Evolutionary conservation across 257 asterid species (phyloP).

Genomic region (Nyctanthes arbortristis): DNA sequence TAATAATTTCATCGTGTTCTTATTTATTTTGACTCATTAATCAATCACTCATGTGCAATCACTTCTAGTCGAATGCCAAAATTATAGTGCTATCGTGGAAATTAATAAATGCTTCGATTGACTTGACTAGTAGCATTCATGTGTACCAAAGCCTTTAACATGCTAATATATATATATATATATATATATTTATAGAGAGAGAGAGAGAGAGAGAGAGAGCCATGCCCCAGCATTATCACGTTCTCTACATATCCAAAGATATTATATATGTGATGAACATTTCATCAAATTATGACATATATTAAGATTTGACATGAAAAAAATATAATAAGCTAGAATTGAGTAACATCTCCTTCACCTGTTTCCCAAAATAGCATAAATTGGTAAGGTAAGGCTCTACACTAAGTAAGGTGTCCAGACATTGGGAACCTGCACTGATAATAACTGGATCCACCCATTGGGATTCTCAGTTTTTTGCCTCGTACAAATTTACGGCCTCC

Average conservation of each 20-base stretch:
- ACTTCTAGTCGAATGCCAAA: too few species aligned
- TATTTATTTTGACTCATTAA: too few species aligned
- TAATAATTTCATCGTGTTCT: too few species aligned
- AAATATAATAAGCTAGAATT: conserved; percentile 48
- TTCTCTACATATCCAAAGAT: conserved; percentile 17
- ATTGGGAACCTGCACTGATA: conserved; percentile 57
- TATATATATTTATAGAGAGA: neutral
- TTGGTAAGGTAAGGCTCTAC: conserved; percentile 59
- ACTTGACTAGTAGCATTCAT: neutral
- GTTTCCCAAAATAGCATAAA: conserved; percentile 49
- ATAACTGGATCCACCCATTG: conserved; percentile 55
- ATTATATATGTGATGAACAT: conserved; percentile 21
- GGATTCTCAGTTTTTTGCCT: conserved; percentile 33
- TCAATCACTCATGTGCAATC: too few species aligned
- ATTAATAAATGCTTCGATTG: too few species aligned
- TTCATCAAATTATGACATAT: conserved; percentile 30
- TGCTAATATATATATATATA: conserved; percentile 9
- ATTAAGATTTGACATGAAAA: conserved; percentile 44
- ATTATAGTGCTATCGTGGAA: too few species aligned
- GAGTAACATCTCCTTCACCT: conserved; percentile 56
- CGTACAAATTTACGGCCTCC: conserved; percentile 40
- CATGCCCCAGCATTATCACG: too few species aligned
- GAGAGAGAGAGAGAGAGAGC: too few species aligned
- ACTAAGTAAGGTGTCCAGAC: conserved; percentile 57
- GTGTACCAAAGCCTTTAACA: neutral